Percentiles rank a stretch among this genome's conserved stretches.
Conservation (phyloP, 495 filamentous ascomycete species). For the Penicillium bovifimosum region DNA sequence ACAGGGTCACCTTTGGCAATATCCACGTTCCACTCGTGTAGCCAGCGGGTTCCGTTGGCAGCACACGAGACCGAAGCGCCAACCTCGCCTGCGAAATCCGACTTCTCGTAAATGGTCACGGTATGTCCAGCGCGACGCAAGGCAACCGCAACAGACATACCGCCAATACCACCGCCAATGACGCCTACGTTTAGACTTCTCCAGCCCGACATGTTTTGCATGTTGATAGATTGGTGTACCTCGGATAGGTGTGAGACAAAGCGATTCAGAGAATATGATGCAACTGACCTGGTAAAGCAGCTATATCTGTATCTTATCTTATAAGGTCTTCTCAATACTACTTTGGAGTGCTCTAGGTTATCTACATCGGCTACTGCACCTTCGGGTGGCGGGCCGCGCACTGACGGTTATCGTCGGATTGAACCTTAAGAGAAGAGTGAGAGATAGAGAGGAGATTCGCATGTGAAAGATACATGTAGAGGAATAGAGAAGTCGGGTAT, state of each 20-base stretch:
- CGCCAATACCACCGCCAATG: constrained; percentile 65
- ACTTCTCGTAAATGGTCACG: constrained; percentile 46
- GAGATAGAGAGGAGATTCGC: not conserved
- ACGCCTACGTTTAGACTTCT: constrained; percentile 46
- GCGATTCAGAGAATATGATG: no score
- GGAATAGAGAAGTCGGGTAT: no score
- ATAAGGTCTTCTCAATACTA: not conserved
- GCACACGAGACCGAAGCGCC: constrained; percentile 42
- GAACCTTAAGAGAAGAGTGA: not conserved
- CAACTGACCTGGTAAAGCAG: no score
- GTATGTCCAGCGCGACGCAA: constrained; percentile 58
- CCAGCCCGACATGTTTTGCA: constrained; percentile 22
- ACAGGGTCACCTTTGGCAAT: constrained; percentile 43
- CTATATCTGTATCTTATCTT: not conserved
- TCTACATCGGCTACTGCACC: constrained; percentile 9
- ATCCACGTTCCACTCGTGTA: constrained; percentile 43
- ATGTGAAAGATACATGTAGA: no score
- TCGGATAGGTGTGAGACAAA: no score
- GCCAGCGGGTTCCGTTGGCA: constrained; percentile 42
- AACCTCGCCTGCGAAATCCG: constrained; percentile 40
- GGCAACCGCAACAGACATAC: constrained; percentile 59
- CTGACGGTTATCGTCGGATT: not conserved
- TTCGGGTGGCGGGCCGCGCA: constrained; percentile 1
- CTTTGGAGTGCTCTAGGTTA: not conserved
- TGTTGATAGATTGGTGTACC: not conserved